These are phyloP conservation scores for Podaxis sp. DNA, from an alignment of 768 basidiomycete genomes.

Conservation along the genomic window DNA sequence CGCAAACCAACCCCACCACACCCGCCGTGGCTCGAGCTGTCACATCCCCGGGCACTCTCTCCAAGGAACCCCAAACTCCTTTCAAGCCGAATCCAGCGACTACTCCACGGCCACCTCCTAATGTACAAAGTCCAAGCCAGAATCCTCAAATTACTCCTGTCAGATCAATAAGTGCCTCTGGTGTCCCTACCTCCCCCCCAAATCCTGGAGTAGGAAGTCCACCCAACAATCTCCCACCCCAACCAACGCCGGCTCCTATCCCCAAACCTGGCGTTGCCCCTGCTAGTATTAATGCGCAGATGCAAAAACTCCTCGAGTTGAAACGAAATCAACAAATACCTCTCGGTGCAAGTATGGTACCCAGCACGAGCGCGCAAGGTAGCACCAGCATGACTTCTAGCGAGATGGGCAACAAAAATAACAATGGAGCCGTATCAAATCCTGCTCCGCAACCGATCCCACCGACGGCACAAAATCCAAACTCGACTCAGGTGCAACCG, in stretches of 20 bases:
- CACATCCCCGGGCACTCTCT: background rate
- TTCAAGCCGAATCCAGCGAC: background rate
- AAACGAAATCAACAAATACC: slow-evolving; percentile 3
- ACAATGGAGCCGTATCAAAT: background rate
- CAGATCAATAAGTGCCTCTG: background rate
- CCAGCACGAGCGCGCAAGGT: background rate
- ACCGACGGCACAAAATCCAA: slow-evolving; percentile 5
- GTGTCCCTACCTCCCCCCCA: background rate
- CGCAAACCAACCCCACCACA: background rate
- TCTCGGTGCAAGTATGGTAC: slow-evolving; percentile 15
- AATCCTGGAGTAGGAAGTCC: background rate
- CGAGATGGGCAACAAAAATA: background rate
- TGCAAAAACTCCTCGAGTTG: slow-evolving; percentile 14
- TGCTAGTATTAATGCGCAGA: slow-evolving; percentile 1
- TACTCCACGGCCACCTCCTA: background rate
- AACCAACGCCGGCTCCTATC: background rate
- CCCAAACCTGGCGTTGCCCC: background rate
- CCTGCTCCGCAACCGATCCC: background rate
- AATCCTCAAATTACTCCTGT: slow-evolving; percentile 1
- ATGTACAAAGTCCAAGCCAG: slow-evolving; percentile 3
- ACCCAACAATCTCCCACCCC: background rate
- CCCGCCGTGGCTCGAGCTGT: background rate
- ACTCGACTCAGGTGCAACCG: background rate
- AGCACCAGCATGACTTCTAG: background rate
- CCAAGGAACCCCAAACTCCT: background rate